Percentiles rank a stretch among this genome's conserved stretches.
These are phyloP conservation scores for Sphagnum tenellum DNA, from an alignment of 225 moss, liverwort and hornwort species.

Conservation along the genomic window DNA sequence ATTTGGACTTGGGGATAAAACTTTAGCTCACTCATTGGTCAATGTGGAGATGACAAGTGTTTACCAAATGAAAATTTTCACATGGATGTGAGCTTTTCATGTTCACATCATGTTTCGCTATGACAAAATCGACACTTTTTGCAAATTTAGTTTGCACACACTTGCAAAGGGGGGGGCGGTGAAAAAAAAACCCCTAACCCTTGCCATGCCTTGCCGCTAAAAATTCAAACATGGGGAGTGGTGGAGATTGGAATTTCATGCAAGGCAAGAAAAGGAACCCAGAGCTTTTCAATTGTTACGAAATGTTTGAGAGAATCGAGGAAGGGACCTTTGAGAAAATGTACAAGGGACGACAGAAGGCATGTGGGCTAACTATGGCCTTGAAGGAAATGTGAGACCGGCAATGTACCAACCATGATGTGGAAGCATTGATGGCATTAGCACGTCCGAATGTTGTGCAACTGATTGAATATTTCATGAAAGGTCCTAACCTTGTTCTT, in stretches of 20 bases:
- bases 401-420: constrained; percentile 71
- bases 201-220: no score
- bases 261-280: constrained; percentile 75
- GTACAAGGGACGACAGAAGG: constrained; percentile 54
- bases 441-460: constrained; percentile 81
- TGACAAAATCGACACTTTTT: no score
- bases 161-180: no score
- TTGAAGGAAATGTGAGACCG: constrained; percentile 75
- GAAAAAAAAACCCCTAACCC: no score
- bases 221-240: constrained; percentile 24
- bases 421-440: constrained; percentile 67
- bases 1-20: no score
- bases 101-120: no score
- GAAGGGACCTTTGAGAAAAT: constrained; percentile 90
- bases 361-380: constrained; percentile 65
- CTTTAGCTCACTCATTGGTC: no score
- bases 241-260: constrained; percentile 70
- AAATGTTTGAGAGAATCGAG: constrained; percentile 81
- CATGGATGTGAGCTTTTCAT: no score
- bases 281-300: constrained; percentile 73
- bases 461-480: constrained; percentile 69
- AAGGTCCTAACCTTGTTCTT: constrained; percentile 66
- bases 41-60: no score
- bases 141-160: no score
- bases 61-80: no score